Evolutionary conservation across 2,329 filamentous ascomycete species (phyloP).

Genomic region (Mycogone perniciosa): DNA sequence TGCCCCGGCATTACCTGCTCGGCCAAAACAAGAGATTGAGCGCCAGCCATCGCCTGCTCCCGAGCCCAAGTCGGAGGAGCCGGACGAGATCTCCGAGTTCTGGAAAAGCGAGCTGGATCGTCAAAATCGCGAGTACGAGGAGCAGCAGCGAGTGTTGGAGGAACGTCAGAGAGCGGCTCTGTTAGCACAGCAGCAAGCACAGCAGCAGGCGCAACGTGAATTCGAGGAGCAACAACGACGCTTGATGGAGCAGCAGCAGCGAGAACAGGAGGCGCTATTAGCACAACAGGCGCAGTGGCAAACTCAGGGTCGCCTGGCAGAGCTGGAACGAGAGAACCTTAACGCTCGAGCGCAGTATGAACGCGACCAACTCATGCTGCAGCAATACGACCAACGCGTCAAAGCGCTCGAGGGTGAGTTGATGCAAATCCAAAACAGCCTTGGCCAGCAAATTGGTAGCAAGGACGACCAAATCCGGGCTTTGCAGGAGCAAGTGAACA

Average conservation of each 20-base stretch:
- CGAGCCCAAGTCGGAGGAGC: constrained; percentile 65
- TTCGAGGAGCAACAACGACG: constrained; percentile 92
- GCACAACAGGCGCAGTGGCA: constrained; percentile 88
- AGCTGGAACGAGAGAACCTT: constrained; percentile 90
- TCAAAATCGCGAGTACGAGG: constrained; percentile 91
- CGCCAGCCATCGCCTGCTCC: constrained; percentile 59
- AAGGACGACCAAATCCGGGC: constrained; percentile 92
- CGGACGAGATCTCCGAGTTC: constrained; percentile 93
- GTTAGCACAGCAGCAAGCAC: constrained; percentile 72
- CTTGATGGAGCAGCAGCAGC: constrained; percentile 80
- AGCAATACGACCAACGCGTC: constrained; percentile 92
- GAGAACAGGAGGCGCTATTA: constrained; percentile 85
- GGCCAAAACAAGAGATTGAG: constrained; percentile 70
- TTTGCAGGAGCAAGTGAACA: constrained; percentile 94
- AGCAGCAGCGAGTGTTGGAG: constrained; percentile 83
- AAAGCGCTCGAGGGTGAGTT: constrained; percentile 89
- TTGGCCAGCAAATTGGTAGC: constrained; percentile 76
- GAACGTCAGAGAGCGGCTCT: constrained; percentile 80
- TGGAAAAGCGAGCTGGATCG: constrained; percentile 91
- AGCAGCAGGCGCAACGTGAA: constrained; percentile 82
- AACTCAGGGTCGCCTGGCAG: constrained; percentile 90
- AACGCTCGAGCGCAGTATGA: constrained; percentile 94
- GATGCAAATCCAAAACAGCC: constrained; percentile 71
- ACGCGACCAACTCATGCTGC: constrained; percentile 91
- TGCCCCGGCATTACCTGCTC: constrained; percentile 72